These are phyloP conservation scores for Eimeria falciformis DNA, from an alignment of 169 alveolate species.

Conservation along the genomic window DNA sequence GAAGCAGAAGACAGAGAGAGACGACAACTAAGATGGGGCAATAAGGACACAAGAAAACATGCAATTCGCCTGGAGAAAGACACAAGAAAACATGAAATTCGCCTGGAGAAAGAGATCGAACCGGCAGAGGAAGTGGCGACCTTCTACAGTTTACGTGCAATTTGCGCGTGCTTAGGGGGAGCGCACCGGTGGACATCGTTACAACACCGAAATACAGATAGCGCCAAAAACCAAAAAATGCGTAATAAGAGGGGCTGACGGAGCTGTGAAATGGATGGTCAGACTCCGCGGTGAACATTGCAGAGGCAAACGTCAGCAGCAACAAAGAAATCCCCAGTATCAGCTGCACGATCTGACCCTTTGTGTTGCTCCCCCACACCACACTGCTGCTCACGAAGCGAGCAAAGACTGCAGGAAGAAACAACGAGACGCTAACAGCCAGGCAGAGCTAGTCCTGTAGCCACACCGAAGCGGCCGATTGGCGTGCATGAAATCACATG, in stretches of 20 bases:
- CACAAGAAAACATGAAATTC: not conserved
- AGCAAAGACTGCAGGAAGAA: constrained; percentile 10
- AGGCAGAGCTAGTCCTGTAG: too few species aligned
- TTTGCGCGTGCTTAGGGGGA: not conserved
- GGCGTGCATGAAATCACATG: too few species aligned
- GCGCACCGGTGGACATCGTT: constrained; percentile 45
- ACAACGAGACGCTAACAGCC: too few species aligned
- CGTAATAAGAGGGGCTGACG: not conserved
- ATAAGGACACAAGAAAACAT: too few species aligned
- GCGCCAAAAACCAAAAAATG: not conserved
- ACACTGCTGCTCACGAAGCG: constrained; percentile 14
- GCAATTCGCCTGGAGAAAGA: not conserved
- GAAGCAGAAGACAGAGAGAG: not conserved
- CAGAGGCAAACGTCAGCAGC: constrained; percentile 14
- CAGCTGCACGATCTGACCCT: constrained; percentile 41
- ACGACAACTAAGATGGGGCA: not conserved
- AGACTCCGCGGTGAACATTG: constrained; percentile 19
- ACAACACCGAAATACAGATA: constrained; percentile 22
- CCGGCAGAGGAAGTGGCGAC: too few species aligned
- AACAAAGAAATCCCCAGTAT: not conserved
- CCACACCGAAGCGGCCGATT: too few species aligned
- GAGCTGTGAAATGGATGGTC: not conserved
- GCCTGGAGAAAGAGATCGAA: not conserved
- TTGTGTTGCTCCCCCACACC: constrained; percentile 36
- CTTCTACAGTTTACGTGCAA: not conserved